A percentile compares a stretch with the other conserved stretches of the same genome.
Evolutionary conservation across 176 grass and related monocot species (phyloP).

Genomic region (Dactylis glomerata): DNA sequence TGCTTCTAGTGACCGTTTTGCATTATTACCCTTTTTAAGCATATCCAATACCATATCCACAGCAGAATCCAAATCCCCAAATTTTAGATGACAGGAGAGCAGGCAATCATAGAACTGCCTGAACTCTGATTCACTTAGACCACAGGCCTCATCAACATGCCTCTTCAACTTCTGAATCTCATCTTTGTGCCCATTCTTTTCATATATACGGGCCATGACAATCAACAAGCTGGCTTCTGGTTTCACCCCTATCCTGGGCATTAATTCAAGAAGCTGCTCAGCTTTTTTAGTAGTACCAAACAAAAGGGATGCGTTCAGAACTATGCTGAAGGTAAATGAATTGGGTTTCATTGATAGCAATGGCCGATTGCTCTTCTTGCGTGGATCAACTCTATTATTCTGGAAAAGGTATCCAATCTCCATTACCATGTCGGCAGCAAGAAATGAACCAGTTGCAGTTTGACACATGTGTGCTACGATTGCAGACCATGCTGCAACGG

Average conservation of each 20-base stretch:
- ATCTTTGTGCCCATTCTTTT: constrained; percentile 78
- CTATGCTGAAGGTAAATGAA: constrained; percentile 62
- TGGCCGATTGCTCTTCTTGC: constrained; percentile 65
- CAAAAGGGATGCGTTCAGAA: constrained; percentile 65
- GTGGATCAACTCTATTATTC: constrained; percentile 71
- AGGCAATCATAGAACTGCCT: constrained; percentile 74
- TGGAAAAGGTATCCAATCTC: constrained; percentile 81
- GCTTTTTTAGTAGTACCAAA: constrained; percentile 78
- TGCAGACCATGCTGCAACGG: constrained; percentile 60
- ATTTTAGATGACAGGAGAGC: constrained; percentile 80
- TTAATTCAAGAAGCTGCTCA: constrained; percentile 79
- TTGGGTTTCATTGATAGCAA: constrained; percentile 76
- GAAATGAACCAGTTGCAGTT: constrained; percentile 55
- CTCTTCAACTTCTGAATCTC: constrained; percentile 73
- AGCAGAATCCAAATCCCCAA: constrained; percentile 64
- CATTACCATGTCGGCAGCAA: constrained; percentile 70
- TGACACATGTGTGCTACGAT: constrained; percentile 74
- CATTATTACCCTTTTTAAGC: constrained; percentile 72
- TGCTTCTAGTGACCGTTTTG: constrained; percentile 61
- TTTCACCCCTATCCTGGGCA: constrained; percentile 61
- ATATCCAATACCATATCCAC: constrained; percentile 78
- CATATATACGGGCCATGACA: constrained; percentile 80
- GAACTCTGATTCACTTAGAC: constrained; percentile 67
- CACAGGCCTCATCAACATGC: constrained; percentile 66
- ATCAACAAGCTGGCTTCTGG: constrained; percentile 59